These are phyloP conservation scores for Euphorbia schlechtendalii DNA, from an alignment of 441 rosid species.

Conservation along the genomic window DNA sequence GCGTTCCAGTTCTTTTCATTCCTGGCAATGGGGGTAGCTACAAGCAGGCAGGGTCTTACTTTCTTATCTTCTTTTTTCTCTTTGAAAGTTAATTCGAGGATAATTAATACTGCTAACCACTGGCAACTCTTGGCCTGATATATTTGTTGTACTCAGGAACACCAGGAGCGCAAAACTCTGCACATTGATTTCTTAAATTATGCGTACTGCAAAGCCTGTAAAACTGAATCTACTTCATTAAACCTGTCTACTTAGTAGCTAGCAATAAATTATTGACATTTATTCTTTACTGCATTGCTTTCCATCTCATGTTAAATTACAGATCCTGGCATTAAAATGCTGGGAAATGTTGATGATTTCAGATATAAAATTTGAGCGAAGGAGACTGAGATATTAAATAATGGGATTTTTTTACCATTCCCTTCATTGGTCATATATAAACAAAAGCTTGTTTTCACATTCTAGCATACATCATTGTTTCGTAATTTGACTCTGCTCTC, in stretches of 20 bases:
- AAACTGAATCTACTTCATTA: not conserved
- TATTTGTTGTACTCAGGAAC: not conserved
- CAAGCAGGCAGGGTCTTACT: slow-evolving; percentile 67
- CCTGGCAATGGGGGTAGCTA: slow-evolving; percentile 98
- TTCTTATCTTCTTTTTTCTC: not conserved
- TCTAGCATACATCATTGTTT: not conserved
- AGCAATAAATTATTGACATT: not conserved
- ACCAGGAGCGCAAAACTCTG: not conserved
- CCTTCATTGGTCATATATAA: not conserved
- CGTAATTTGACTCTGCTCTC: slow-evolving; percentile 9
- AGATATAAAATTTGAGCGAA: not conserved
- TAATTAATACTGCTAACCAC: not conserved
- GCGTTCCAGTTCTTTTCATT: slow-evolving; percentile 89
- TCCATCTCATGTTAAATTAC: not conserved
- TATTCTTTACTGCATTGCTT: too few relatives aligned
- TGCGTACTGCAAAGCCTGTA: not conserved
- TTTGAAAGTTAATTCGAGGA: not conserved
- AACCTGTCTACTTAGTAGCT: not conserved
- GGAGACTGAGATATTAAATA: not conserved
- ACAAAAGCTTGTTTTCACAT: slow-evolving; percentile 8
- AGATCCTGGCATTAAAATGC: not conserved
- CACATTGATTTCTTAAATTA: not conserved
- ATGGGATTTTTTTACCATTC: not conserved
- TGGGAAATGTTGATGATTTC: not conserved
- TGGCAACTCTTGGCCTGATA: not conserved